Base-by-base conservation (phyloP, 2,329 filamentous ascomycete genomes). In the Hymenoscyphus fructigenus region DNA sequence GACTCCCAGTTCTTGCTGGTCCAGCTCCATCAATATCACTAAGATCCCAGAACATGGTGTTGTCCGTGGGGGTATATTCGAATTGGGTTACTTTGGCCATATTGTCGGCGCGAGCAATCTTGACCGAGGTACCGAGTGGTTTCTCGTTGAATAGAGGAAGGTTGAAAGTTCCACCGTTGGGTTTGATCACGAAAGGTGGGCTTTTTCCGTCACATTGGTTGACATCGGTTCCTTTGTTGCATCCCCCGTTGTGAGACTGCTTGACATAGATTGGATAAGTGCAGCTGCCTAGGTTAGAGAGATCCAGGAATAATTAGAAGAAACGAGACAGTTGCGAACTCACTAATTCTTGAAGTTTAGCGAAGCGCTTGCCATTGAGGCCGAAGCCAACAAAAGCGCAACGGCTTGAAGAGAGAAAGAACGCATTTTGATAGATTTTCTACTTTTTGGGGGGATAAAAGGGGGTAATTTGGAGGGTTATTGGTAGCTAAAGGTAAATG, bases 31-130 rank as follows among this genome's bases (percentile, higher is more conserved):
- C 63, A 15, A 67, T 26, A 55, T 63, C 55, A 20, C 60, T 63
- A 12, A 67, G 56, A 57, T 67, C 66, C 63, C 63, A 67, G 58
- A 41, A 67, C 32, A 57, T 53, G 5, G 20, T 55, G 9, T 53
- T 55, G 23, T 55, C 34, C 1, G 44, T 38, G 15, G 56, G 20
- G n/a, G 44, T 58, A 55, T 67, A 67, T 57, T 67, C 66, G 56
- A 61, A 65, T 29, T 67, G 66, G 26, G 59, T 61, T 20, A 59
- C 61, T n/a, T 60, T 59, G 20, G 29, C 44, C n/a, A 60, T 29
- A 12, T 44, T 20, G 3, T 26, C 10, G 47, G 23, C 55, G 17
- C 20, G 38, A 20, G 61, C 28, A 4, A 67, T 60, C 29, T 67
- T 67, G 41, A 67, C 55, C 15, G 34, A 55, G 20, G 63, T 62